phyloP scores from a whole-genome alignment of 78 protist genomes.

The Planoprotostelium fungivorum region DNA sequence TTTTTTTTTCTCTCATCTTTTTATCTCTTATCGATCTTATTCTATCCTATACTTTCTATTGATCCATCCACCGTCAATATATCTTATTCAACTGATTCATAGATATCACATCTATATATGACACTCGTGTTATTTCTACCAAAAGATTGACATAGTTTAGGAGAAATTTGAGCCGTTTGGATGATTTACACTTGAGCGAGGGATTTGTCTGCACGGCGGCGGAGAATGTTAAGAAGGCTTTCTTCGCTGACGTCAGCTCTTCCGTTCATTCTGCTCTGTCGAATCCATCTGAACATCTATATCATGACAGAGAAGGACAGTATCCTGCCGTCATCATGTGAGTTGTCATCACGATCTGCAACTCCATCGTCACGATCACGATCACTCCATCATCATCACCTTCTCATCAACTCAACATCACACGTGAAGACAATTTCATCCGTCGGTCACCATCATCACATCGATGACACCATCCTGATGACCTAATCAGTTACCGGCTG shows the following conservation, averaged over 20 bases:
- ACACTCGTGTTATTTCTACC: neutral
- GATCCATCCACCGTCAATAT: no score
- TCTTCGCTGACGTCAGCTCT: neutral
- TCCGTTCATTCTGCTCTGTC: neutral
- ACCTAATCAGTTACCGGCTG: neutral
- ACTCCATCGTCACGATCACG: neutral
- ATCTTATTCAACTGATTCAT: no score
- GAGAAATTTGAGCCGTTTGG: neutral
- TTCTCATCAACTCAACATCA: no score
- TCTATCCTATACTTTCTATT: neutral
- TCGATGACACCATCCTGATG: no score
- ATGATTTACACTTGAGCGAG: neutral
- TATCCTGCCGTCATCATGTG: neutral
- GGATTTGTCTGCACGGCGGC: neutral
- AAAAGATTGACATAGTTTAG: neutral
- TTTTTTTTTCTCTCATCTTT: neutral
- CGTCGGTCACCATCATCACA: no score
- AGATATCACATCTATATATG: neutral
- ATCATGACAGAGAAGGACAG: neutral
- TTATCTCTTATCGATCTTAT: no score
- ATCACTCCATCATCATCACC: no score
- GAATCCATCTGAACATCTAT: neutral
- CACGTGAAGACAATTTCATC: no score
- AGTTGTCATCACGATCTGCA: neutral
- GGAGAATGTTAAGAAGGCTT: neutral